Conservation (phyloP, 106 monocot species). For the Allium sativum region DNA sequence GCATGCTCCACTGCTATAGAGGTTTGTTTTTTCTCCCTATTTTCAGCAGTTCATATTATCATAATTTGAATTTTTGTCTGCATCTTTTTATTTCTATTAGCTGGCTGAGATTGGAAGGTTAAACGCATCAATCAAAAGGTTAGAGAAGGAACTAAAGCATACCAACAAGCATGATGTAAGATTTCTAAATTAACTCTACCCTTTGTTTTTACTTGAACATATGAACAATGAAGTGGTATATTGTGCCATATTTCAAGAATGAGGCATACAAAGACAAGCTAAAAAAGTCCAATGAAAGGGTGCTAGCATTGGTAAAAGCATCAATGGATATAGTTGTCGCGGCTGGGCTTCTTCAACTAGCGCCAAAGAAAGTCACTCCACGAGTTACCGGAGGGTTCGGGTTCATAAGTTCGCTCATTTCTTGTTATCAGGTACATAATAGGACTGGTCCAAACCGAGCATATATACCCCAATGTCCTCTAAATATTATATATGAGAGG, state of each 20-base stretch:
- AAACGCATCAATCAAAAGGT: constrained; percentile 55
- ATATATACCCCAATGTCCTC: neutral
- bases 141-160: constrained; percentile 70
- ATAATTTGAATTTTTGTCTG: neutral
- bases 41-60: neutral
- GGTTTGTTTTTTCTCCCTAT: constrained; percentile 22
- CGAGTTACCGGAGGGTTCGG: constrained; percentile 82
- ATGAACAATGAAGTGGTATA: neutral
- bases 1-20: constrained; percentile 48
- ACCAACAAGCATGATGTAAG: constrained; percentile 51
- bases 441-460: neutral
- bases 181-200: neutral
- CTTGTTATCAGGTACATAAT: constrained; percentile 82
- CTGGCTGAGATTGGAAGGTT: constrained; percentile 61
- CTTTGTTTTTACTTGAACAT: neutral
- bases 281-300: constrained; percentile 67
- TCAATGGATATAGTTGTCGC: constrained; percentile 84
- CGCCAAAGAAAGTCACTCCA: constrained; percentile 79
- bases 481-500: neutral
- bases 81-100: constrained; percentile 22
- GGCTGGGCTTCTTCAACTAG: constrained; percentile 73
- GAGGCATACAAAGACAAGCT: constrained; percentile 58
- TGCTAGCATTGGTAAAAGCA: constrained; percentile 59
- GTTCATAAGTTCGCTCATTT: constrained; percentile 71
- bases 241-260: constrained; percentile 21